A percentile compares a stretch with the other conserved stretches of the same genome.
phyloP scores from a whole-genome alignment of 169 alveolate genomes.

The Plasmodium knowlesi region DNA sequence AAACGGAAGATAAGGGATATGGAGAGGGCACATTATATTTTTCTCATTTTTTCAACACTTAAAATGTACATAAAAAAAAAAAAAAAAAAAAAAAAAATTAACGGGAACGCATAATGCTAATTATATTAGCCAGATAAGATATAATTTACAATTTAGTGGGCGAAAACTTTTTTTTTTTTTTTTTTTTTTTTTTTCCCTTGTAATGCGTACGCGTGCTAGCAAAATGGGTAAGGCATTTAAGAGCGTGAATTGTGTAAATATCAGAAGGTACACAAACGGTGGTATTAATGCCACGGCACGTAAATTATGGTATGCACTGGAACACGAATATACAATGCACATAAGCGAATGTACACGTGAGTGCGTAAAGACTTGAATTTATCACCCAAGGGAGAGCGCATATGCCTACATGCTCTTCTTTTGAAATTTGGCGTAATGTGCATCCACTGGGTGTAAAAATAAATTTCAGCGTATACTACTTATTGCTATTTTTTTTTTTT shows the following conservation, averaged over 20 bases:
- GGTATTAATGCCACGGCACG: neutral
- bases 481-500: neutral
- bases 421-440: neutral
- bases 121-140: neutral
- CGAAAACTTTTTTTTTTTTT: neutral
- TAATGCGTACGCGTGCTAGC: neutral
- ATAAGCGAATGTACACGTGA: neutral
- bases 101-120: neutral
- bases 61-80: slow-evolving; percentile 13
- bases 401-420: neutral
- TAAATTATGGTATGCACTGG: neutral
- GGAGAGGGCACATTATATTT: neutral
- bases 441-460: neutral
- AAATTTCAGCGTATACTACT: neutral
- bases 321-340: neutral
- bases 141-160: neutral
- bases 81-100: slow-evolving; percentile 15
- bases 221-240: neutral
- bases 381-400: neutral
- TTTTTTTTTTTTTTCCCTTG: neutral
- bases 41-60: slow-evolving; percentile 15
- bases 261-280: neutral
- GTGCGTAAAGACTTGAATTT: neutral
- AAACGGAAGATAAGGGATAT: neutral
- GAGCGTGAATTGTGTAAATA: neutral